Conservation (phyloP, 2,329 filamentous ascomycete species). For the Paraphaeosphaeria sporulosa region DNA sequence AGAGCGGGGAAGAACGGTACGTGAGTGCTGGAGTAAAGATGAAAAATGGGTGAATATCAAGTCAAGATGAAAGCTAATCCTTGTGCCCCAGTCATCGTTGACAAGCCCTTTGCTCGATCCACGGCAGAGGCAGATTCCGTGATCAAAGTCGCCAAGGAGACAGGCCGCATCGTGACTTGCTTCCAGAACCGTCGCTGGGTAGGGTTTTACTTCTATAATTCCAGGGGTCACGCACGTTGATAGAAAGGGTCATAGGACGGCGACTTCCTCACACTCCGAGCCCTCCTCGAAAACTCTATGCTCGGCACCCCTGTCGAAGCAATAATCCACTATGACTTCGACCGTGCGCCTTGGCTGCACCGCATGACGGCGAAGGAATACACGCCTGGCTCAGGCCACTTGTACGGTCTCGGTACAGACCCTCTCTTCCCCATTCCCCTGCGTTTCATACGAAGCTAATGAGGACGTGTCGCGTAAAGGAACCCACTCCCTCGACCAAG, state of each 20-base stretch:
- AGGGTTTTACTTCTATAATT: no score
- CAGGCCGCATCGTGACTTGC: conserved; percentile 5
- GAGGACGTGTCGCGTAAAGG: neutral
- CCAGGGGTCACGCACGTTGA: no score
- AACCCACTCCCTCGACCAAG: neutral
- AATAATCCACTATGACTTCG: neutral
- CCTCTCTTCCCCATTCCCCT: neutral
- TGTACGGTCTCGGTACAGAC: neutral
- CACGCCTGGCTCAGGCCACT: neutral
- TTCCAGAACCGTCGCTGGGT: conserved; percentile 7
- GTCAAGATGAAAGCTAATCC: no score
- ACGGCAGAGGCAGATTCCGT: conserved; percentile 2
- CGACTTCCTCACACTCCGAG: neutral
- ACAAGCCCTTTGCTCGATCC: conserved; percentile 9
- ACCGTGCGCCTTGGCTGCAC: neutral
- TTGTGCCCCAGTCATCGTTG: neutral
- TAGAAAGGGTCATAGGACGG: neutral
- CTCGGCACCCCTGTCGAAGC: neutral
- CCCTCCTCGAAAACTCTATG: neutral
- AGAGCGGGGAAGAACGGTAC: conserved; percentile 6
- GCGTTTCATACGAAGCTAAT: no score
- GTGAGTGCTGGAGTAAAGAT: no score
- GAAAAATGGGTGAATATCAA: no score
- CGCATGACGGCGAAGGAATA: neutral
- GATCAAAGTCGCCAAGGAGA: neutral